Percentiles rank a stretch among this genome's conserved stretches.
phyloP scores from a whole-genome alignment of 345 rosid species.

The Aquilaria sinensis region DNA sequence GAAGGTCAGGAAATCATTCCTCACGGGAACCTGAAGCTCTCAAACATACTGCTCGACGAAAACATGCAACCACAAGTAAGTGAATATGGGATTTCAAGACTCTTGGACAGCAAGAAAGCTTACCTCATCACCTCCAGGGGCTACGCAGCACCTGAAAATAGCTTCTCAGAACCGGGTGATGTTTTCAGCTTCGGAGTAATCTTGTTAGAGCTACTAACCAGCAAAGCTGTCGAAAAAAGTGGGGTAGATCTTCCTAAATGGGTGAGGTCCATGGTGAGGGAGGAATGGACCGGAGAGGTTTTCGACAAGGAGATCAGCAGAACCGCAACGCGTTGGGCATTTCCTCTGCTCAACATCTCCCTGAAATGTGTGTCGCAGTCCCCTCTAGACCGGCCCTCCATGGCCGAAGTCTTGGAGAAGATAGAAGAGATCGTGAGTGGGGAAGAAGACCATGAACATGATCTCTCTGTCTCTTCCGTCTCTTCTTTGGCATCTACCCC shows the following conservation, averaged over 20 bases:
- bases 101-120: constrained; percentile 23
- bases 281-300: constrained; percentile 75
- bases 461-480: constrained; percentile 20
- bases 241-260: constrained; percentile 58
- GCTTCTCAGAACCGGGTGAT: constrained; percentile 38
- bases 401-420: constrained; percentile 36
- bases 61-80: constrained; percentile 40
- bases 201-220: constrained; percentile 46
- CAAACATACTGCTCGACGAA: constrained; percentile 42
- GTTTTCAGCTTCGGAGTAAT: constrained; percentile 49
- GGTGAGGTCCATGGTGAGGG: constrained; percentile 58
- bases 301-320: constrained; percentile 48
- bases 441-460: constrained; percentile 19
- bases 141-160: constrained; percentile 41
- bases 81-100: constrained; percentile 35
- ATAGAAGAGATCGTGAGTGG: constrained; percentile 31
- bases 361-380: constrained; percentile 41
- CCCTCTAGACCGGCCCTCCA: constrained; percentile 32
- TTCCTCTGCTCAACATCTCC: constrained; percentile 46
- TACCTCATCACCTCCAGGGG: constrained; percentile 20
- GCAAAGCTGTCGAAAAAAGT: constrained; percentile 42
- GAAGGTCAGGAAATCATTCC: constrained; percentile 21
- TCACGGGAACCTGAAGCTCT: constrained; percentile 62
- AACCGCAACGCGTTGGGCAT: constrained; percentile 41
- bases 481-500: constrained; percentile 25